Evolutionary conservation across 257 asterid species (phyloP).

Genomic region (Lithospermum erythrorhizon): DNA sequence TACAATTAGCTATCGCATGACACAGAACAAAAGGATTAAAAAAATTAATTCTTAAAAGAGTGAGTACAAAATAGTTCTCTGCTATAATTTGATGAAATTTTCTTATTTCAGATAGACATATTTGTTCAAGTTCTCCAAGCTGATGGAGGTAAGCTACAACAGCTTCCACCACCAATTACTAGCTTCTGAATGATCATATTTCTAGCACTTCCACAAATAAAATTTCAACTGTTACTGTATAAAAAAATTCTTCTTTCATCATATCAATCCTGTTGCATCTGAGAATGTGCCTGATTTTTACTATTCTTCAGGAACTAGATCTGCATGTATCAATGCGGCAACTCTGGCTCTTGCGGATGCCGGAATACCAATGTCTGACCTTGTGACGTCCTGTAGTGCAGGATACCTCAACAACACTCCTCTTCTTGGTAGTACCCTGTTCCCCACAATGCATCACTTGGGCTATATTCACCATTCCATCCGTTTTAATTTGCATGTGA

Average conservation of each 20-base stretch:
- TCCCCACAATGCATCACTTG: too few species aligned
- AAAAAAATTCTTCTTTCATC: not conserved
- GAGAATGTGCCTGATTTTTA: not conserved
- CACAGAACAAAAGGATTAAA: not conserved
- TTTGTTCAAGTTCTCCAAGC: conserved; percentile 99
- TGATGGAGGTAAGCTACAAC: conserved; percentile 64
- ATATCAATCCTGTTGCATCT: not conserved
- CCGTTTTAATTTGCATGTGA: not conserved
- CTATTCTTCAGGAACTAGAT: conserved; percentile 70
- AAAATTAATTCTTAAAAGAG: not conserved
- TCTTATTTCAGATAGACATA: conserved; percentile 69
- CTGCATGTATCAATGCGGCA: conserved; percentile 99
- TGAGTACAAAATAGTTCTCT: not conserved
- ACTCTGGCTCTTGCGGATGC: conserved; percentile 96
- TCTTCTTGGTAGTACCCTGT: conserved; percentile 50
- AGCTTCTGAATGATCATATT: not conserved
- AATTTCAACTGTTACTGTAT: not conserved
- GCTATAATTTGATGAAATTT: not conserved
- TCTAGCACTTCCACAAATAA: not conserved
- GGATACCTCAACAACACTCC: conserved; percentile 81
- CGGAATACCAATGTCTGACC: conserved; percentile 94
- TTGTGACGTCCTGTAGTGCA: conserved; percentile 86
- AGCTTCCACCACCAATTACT: not conserved
- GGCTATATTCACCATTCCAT: too few species aligned
- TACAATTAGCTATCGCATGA: not conserved